Conservation (phyloP, 768 basidiomycete genomes). For the Trametes coccinea region DNA sequence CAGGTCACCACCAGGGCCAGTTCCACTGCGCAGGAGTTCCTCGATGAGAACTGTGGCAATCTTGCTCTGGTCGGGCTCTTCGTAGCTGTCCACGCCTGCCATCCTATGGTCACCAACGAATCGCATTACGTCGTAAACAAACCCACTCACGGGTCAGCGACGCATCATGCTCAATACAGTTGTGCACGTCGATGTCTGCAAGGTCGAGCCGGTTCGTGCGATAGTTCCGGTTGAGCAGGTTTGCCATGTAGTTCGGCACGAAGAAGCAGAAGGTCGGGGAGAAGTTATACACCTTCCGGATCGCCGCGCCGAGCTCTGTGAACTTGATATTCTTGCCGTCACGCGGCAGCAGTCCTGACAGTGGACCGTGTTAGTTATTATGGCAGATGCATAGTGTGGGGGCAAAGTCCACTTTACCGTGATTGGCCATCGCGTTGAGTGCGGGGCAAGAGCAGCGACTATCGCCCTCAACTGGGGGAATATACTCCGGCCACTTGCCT, state of each 20-base stretch:
- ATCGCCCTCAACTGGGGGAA: slow-evolving; percentile 57
- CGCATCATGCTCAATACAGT: slow-evolving; percentile 73
- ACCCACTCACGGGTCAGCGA: slow-evolving; percentile 55
- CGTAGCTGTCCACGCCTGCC: slow-evolving; percentile 53
- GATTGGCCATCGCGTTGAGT: slow-evolving; percentile 81
- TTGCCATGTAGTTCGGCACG: slow-evolving; percentile 61
- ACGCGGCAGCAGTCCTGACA: neutral
- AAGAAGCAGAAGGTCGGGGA: slow-evolving; percentile 65
- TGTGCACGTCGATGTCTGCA: slow-evolving; percentile 68
- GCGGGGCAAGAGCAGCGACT: slow-evolving; percentile 76
- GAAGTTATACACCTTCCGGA: slow-evolving; percentile 69
- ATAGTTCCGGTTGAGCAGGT: slow-evolving; percentile 58
- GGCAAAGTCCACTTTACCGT: slow-evolving; percentile 47
- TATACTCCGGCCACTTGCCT: slow-evolving; percentile 70
- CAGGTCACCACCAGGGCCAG: slow-evolving; percentile 52
- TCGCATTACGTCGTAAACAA: neutral
- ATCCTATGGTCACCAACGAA: neutral
- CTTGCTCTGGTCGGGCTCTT: slow-evolving; percentile 54
- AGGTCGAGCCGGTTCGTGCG: slow-evolving; percentile 60
- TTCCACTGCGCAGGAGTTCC: slow-evolving; percentile 57
- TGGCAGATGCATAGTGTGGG: neutral
- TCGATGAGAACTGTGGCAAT: slow-evolving; percentile 49
- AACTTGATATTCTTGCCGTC: slow-evolving; percentile 73
- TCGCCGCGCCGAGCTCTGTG: slow-evolving; percentile 39
- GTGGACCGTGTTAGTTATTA: neutral